Base-by-base conservation (phyloP, 140 eudicot genomes). In the Stevia rebaudiana region DNA sequence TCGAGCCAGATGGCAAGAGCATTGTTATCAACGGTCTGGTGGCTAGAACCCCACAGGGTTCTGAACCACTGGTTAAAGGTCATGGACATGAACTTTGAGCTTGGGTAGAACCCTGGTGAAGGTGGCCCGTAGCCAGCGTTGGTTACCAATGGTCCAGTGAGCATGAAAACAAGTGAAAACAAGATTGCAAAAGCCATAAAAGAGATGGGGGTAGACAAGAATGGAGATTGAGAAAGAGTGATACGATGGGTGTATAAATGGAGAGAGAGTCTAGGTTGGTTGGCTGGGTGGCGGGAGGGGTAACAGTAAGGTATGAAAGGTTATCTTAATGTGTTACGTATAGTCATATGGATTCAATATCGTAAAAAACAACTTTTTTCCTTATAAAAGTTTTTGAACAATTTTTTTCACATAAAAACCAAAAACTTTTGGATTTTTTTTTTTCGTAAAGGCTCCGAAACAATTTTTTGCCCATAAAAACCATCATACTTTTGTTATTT, bases 41-140 rank as follows among this genome's bases (percentile, higher is more conserved):
- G 95, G 57, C 44, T 64, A 11, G 97, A 84, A 76, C 97, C 97
- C 97, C 97, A 90, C 4, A 90, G 88, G 65, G 79, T 90, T 67
- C 76, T 75, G 58, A 69, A 90, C 11, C 91, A 94, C 51, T 84
- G 79, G 60, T 80, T 79, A 67, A 86, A 90, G 68, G 75, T 72
- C 82, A 90, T 68, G 48, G 94, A 68, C 79, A 83, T 72, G 64
- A 86, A 82, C 67, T 69, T 85, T 23, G 85, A 54, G 63, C 95
- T 90, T 61, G 97, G 97, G 75, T 71, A 86, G 71, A 73, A 90
- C 30, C 95, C 94, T 18, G 97, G 97, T 31, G 90, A 78, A 44
- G 95, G 94, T 74, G 95, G 97, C 88, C 95, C 76, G 7, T 72
- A 61, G 28, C 58, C 85, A 67, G 84, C 88, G 78, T 68, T 73